Base-by-base conservation (phyloP, 139 green algal genomes). In the Chlamydomonas sp. region DNA sequence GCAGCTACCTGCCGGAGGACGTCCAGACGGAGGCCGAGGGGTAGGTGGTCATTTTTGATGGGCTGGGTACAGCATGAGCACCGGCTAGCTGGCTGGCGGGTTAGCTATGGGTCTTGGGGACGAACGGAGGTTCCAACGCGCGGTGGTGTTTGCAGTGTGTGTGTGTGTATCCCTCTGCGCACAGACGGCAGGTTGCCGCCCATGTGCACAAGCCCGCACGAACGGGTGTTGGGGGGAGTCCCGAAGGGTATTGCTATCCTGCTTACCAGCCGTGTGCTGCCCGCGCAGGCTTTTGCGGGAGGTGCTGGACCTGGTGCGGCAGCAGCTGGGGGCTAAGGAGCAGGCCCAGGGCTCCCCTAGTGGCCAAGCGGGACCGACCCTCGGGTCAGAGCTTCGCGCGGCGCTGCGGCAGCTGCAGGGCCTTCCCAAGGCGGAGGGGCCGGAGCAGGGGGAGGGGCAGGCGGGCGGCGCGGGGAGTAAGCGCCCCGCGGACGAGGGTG, bases 11-110 rank as follows among this genome's bases (percentile, higher is more conserved):
- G n/a, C 59, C 77, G 31, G 82, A 84, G 49, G 89, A 91, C 5
- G 78, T 87, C 10, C 92, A 95, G 79, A 85, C 84, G 58, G 79
- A 83, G 72, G 84, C 94, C 20, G 94, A 97, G 83, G n/a, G 58
- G 74, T 85, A 62, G 64, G 62, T 58, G 62, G 79, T 6, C 58
- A 67, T 49, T 7, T n/a, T 59, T 82, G 49, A 8, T n/a, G 3
- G 72, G 1, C 16, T 57, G 77, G 62, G 60, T 7, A 16, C 9
- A 69, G 5, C 7, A 31, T 5, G 31, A 0, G 5, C 16, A 66
- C 20, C 62, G 57, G 17, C n/a, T 76, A 64, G 63, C 31, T 75
- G 10, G 18, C 16, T n/a, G 69, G n/a, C 16, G 69, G 16, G 17
- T 5, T 76, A 76, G 31, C 31, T 49, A 49, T 49, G 31, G 31